Base-by-base conservation (phyloP, 257 asterid species). In the Penstemon newberryi region DNA sequence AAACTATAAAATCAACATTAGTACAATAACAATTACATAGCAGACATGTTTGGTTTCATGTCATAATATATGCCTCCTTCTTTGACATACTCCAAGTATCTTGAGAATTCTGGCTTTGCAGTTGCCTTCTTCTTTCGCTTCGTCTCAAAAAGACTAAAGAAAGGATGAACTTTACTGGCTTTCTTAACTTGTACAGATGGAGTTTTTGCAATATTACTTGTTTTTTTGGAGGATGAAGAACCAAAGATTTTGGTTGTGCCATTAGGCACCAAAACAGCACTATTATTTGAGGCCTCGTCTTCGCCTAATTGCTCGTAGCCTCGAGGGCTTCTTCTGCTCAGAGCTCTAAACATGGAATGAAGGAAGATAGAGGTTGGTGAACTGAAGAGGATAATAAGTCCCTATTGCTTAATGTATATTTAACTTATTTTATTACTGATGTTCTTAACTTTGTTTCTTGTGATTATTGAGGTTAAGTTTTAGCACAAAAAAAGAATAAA, bases 91-190 rank as follows among this genome's bases (percentile, higher is more conserved):
- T 89, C 83, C 70, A 89, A 25, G 65, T 91, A 91, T 66, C 96
- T 89, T 0, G 91, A 85, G 77, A 91, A 85, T 60, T 89, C 95
- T 0, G 97, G 96, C 57, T 78, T 89, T 2, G 93, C 86, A 0
- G 96, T 78, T 1, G 79, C 82, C 73, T 84, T 87, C 90, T 79
- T 83, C 69, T 75, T 83, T 7, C 71, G 56, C 57, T 74, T 73
- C 36, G 69, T 78, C 15, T 82, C 85, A 46, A 84, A 86, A 1
- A 86, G 66, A 8, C 78, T 79, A n/a, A 86, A 86, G 7, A 82
- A 70, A 0, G 93, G 93, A 10, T 86, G 89, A 55, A 81, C 69
- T 65, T 79, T 81, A 58, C 84, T 73, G 1, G 82, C 87, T 43
- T 76, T 83, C 76, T 85, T 84, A 3, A 81, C 83, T 66, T 83